These are phyloP conservation scores for Polytolypa hystricis DNA, from an alignment of 2,329 filamentous ascomycete species.

Conservation along the genomic window DNA sequence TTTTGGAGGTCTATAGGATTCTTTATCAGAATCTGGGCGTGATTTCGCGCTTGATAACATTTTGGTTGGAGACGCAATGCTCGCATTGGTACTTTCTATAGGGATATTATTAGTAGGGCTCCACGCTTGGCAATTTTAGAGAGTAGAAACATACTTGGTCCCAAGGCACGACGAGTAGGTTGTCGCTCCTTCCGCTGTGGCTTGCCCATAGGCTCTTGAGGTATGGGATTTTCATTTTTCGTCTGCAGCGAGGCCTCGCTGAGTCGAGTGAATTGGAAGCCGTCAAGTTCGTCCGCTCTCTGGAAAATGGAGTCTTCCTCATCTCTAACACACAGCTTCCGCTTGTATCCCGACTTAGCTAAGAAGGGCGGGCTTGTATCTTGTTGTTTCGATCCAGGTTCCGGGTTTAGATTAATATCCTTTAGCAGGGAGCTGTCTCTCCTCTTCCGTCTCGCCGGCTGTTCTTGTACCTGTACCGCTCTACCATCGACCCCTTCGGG, in stretches of 20 bases:
- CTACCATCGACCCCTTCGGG: too few species aligned
- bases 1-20: too few species aligned
- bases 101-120: slow-evolving; percentile 11
- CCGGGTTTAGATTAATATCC: slow-evolving; percentile 18
- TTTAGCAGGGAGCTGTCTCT: slow-evolving; percentile 38
- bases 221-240: neutral
- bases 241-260: neutral
- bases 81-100: slow-evolving; percentile 41
- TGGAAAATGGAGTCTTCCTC: slow-evolving; percentile 28
- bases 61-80: slow-evolving; percentile 24
- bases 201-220: slow-evolving; percentile 8
- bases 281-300: slow-evolving; percentile 17
- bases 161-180: slow-evolving; percentile 16
- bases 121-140: too few species aligned
- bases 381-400: slow-evolving; percentile 9
- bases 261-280: slow-evolving; percentile 38
- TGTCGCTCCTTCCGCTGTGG: slow-evolving; percentile 6
- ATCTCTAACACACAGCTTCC: slow-evolving; percentile 46
- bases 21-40: too few species aligned
- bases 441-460: too few species aligned
- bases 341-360: slow-evolving; percentile 42
- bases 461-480: too few species aligned
- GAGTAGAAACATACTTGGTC: slow-evolving; percentile 29
- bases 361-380: slow-evolving; percentile 10
- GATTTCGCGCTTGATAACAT: slow-evolving; percentile 8